phyloP scores from a whole-genome alignment of 1,284 basidiomycete genomes.

The Marasmius fiardii region DNA sequence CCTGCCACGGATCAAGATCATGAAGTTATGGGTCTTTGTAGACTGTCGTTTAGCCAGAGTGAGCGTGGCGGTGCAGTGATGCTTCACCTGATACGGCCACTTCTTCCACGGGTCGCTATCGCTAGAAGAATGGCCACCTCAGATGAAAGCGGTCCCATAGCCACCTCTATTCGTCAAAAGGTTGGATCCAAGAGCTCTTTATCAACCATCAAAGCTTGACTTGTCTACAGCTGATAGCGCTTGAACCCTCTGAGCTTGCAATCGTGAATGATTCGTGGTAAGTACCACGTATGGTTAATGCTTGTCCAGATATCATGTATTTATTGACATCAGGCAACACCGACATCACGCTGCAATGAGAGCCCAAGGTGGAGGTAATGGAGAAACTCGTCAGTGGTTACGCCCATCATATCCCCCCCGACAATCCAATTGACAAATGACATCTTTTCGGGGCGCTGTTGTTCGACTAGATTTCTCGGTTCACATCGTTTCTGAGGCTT shows the following conservation, averaged over 20 bases:
- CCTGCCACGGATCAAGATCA: too few species aligned
- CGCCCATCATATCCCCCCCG: slow-evolving; percentile 2
- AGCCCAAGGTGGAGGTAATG: slow-evolving; percentile 54
- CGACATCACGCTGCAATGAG: slow-evolving; percentile 76
- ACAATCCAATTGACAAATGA: slow-evolving; percentile 15
- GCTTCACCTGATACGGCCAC: background rate
- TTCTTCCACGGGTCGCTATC: background rate
- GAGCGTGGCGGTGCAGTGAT: background rate
- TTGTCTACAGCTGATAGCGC: background rate
- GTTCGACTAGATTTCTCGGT: slow-evolving; percentile 65
- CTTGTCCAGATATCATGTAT: too few species aligned
- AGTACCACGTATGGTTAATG: too few species aligned
- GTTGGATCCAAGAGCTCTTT: background rate
- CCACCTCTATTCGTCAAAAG: background rate
- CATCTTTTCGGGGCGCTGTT: background rate
- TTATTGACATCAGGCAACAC: slow-evolving; percentile 72
- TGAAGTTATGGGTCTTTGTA: too few species aligned
- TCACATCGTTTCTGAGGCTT: slow-evolving; percentile 64
- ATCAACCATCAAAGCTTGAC: background rate
- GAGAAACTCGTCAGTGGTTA: slow-evolving; percentile 64
- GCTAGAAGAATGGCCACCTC: background rate
- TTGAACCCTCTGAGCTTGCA: background rate
- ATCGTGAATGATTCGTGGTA: slow-evolving; percentile 1
- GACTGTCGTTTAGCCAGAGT: background rate
- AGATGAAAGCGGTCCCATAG: background rate